These are phyloP conservation scores for Trichophyton schoenleinii DNA, from an alignment of 2,329 filamentous ascomycete species.

Conservation along the genomic window DNA sequence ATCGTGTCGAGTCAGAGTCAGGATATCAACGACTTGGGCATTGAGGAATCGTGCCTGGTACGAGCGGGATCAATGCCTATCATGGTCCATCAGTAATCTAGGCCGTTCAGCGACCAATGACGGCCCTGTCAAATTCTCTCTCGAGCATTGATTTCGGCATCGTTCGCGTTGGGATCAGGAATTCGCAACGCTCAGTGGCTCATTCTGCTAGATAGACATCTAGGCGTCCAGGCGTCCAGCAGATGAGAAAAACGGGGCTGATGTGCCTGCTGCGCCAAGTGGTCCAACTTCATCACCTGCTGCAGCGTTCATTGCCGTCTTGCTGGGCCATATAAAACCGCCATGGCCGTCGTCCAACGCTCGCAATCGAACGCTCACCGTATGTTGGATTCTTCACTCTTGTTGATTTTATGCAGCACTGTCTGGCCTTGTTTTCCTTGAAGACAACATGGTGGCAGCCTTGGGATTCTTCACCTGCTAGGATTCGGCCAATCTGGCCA, in stretches of 20 bases:
- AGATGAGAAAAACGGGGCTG: not conserved
- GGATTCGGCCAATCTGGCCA: not conserved
- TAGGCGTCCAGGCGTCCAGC: not conserved
- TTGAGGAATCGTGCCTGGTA: not conserved
- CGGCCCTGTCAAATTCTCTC: not conserved
- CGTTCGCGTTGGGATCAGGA: not conserved
- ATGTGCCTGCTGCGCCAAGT: slow-evolving; percentile 1
- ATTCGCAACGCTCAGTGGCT: not conserved
- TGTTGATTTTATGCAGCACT: not conserved
- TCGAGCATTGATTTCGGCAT: not conserved
- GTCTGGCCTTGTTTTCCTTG: not conserved
- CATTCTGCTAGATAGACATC: not conserved
- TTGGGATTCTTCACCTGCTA: not conserved
- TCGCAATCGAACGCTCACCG: not conserved
- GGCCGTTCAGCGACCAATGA: not conserved
- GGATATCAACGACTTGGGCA: not conserved
- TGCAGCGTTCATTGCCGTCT: not conserved
- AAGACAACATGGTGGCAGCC: not conserved
- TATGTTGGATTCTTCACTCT: not conserved
- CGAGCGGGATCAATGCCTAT: not conserved
- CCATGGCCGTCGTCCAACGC: not conserved
- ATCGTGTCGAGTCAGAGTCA: too few relatives aligned
- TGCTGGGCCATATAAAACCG: not conserved
- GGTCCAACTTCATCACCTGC: not conserved
- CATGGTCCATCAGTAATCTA: not conserved